Percentiles rank a stretch among this genome's conserved stretches.
phyloP scores from a whole-genome alignment of 2,329 filamentous ascomycete species.

The Cercospora brassicicola region DNA sequence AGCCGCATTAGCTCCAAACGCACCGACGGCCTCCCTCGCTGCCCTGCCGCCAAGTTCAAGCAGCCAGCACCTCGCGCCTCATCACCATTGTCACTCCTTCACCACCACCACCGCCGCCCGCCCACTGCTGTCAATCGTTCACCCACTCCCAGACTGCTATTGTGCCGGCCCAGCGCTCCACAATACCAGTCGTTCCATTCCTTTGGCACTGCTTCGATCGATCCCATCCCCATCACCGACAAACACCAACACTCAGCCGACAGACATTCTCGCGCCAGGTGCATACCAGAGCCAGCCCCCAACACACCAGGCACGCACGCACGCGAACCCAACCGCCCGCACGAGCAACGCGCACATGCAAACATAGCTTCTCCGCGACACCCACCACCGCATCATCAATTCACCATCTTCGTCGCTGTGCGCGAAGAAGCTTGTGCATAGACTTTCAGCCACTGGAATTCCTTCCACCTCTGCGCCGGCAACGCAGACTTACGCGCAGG shows the following conservation, averaged over 20 bases:
- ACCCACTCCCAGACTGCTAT: constrained; percentile 19
- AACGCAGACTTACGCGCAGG: constrained; percentile 23
- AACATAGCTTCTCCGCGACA: constrained; percentile 6
- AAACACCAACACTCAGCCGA: constrained; percentile 10
- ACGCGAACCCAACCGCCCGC: constrained; percentile 19
- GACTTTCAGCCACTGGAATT: constrained; percentile 6
- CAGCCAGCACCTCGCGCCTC: neutral
- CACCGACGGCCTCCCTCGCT: neutral
- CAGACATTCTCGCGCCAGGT: constrained; percentile 19
- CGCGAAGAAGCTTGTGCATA: constrained; percentile 22
- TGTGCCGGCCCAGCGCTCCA: constrained; percentile 25
- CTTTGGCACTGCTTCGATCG: constrained; percentile 15
- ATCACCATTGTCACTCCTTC: neutral
- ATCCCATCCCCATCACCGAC: constrained; percentile 8
- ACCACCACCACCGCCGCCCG: neutral
- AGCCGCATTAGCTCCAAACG: constrained; percentile 10
- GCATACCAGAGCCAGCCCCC: constrained; percentile 26
- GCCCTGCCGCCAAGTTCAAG: neutral
- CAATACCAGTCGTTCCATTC: constrained; percentile 27
- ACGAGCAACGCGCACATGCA: constrained; percentile 9
- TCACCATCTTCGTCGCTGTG: constrained; percentile 21
- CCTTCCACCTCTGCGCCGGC: constrained; percentile 19
- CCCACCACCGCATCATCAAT: constrained; percentile 3
- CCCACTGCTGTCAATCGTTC: constrained; percentile 18
- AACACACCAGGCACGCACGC: constrained; percentile 26